Percentiles rank a stretch among this genome's conserved stretches.
phyloP scores from a whole-genome alignment of 768 basidiomycete species.

The Termitomyces sp. region DNA sequence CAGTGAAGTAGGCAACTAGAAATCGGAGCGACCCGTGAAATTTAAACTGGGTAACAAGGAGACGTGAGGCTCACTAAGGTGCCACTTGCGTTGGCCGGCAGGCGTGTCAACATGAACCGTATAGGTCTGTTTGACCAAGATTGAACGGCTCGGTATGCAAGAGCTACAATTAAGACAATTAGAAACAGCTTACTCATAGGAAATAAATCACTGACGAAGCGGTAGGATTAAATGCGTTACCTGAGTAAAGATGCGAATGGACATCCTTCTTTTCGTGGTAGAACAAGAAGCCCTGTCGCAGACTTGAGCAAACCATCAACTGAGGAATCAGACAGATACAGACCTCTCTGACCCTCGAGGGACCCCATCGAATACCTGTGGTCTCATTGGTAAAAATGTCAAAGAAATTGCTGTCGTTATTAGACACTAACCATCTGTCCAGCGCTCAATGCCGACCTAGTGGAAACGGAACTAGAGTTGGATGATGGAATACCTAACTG shows the following conservation, averaged over 20 bases:
- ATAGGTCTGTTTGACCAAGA: constrained; percentile 78
- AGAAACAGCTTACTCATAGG: background rate
- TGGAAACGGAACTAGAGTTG: background rate
- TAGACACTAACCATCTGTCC: constrained; percentile 64
- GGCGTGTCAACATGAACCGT: constrained; percentile 71
- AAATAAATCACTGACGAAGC: constrained; percentile 18
- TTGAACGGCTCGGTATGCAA: constrained; percentile 27
- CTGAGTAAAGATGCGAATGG: constrained; percentile 43
- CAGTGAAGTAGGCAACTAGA: constrained; percentile 76
- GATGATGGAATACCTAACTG: background rate
- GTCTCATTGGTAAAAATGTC: background rate
- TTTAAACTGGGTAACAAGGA: background rate
- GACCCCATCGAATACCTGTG: constrained; percentile 70
- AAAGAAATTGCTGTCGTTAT: background rate
- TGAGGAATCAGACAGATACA: constrained; percentile 12
- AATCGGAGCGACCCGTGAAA: constrained; percentile 17
- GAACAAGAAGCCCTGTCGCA: constrained; percentile 66
- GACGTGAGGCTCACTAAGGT: constrained; percentile 53
- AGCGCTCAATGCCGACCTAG: constrained; percentile 76
- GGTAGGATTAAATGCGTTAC: constrained; percentile 36
- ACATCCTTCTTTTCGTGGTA: constrained; percentile 71
- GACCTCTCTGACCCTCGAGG: constrained; percentile 76
- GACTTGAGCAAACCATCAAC: constrained; percentile 4
- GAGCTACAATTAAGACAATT: constrained; percentile 15
- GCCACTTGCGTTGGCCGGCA: constrained; percentile 74